Evolutionary conservation across 2,329 filamentous ascomycete genomes (phyloP).

Genomic region (Metarhizium sp.): DNA sequence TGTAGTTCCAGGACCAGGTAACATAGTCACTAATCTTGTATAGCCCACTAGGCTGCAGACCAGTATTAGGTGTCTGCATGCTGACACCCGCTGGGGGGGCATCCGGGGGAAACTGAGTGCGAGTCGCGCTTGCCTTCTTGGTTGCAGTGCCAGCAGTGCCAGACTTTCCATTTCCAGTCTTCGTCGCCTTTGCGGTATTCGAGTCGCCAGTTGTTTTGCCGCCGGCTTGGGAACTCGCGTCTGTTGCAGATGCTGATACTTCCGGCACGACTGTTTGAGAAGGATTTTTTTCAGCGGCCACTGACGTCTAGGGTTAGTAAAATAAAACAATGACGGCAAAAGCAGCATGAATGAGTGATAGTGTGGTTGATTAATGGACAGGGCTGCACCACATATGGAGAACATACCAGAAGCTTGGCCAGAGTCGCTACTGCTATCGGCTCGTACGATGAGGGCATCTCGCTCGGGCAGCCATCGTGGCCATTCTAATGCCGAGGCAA

Average conservation of each 20-base stretch:
- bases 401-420: slow-evolving; percentile 8
- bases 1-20: slow-evolving; percentile 59
- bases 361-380: too few species aligned
- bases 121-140: slow-evolving; percentile 17
- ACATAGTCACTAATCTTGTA: slow-evolving; percentile 53
- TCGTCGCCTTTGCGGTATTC: slow-evolving; percentile 28
- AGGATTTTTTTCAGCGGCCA: not conserved
- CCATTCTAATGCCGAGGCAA: slow-evolving; percentile 46
- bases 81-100: slow-evolving; percentile 41
- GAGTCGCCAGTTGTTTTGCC: slow-evolving; percentile 25
- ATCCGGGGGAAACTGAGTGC: slow-evolving; percentile 33
- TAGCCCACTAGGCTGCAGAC: slow-evolving; percentile 34
- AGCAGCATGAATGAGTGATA: not conserved
- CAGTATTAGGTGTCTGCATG: slow-evolving; percentile 42
- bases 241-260: slow-evolving; percentile 1
- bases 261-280: not conserved
- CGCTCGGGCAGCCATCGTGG: slow-evolving; percentile 44
- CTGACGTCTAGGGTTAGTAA: not conserved
- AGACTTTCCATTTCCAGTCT: slow-evolving; percentile 6
- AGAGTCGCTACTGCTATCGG: slow-evolving; percentile 22
- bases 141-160: slow-evolving; percentile 10
- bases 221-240: slow-evolving; percentile 6
- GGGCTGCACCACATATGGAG: not conserved
- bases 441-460: slow-evolving; percentile 43
- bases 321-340: not conserved